Base-by-base conservation (phyloP, 2,329 filamentous ascomycete genomes). In the Rhynchosporium secalis region DNA sequence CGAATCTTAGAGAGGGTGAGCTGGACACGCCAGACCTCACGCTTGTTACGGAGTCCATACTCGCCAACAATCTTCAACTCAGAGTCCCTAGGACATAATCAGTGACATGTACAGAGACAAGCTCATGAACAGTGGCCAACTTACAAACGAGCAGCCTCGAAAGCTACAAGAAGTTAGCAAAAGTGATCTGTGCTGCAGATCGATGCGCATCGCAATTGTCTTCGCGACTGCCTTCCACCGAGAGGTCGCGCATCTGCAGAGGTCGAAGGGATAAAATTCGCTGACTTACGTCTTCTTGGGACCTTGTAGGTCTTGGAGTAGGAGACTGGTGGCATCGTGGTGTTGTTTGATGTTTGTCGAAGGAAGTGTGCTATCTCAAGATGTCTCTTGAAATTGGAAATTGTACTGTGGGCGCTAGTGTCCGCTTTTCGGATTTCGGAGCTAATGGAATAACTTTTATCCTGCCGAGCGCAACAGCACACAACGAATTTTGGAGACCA, bases 261-360 rank as follows among this genome's bases (percentile, higher is more conserved):
- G 41, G 2, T 6, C 41, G 20, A 28, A 41, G 20, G 28, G 36
- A 46, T 28, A 38, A 38, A 48, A 20, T n/a, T 40, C 5, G 48
- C 29, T 31, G 29, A 72, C 71, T 69, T 64, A 73, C 70, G 94
- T 84, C 94, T 90, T 83, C 90, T 86, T 78, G 94, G 93, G 86
- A 96, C 92, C 90, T 96, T 96, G 81, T 96, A 96, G 86, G 95
- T 99, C 92, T 99, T 99, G 80, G 90, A 96, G 86, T 97, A 96
- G 76, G 89, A 90, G 79, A 88, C 82, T 72, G 78, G 79, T 68
- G 78, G 78, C 79, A 81, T 81, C 68, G 52, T 73, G 70, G 66
- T 62, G 60, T 56, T 63, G 59, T 20, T 20, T 61, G 38, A 62
- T 63, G 56, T 47, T 51, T 61, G 63, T 62, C 52, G 61, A 57